Evolutionary conservation across 1,139 yeast species (phyloP), one percentile per base, ranked within the genome.

Genomic region (Geotrichum aggregatum): DNA sequence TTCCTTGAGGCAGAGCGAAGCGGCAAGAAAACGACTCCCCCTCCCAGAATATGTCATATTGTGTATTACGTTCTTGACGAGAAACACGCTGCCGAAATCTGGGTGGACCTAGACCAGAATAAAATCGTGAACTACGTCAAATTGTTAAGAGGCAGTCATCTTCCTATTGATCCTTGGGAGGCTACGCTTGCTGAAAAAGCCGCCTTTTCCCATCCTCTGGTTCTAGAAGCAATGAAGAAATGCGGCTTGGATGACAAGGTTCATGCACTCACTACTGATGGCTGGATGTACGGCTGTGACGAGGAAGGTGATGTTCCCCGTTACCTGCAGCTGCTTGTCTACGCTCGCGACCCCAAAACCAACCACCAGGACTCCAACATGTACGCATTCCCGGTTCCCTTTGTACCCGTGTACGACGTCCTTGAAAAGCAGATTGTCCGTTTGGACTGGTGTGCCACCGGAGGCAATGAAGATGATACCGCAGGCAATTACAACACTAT

Each of bases 271-370:
- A 79, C 91, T 84, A 61, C 85, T 84, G 96, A 87, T 66, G 91
- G 94, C 50, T 87, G 96, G 95, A 87, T 87, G 76, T 87, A 87
- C 67, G 96, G 95, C 61, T 83, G 88, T 41, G 91, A 84, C 66
- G 75, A 84, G 69, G 84, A 89, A 82, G 94, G 89, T 45, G 79
- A 84, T 48, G 75, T 82, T 48, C 82, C 82, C 65, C 76, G 87
- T 67, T 74, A 83, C 71, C 72, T 83, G 61, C 92, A 85, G 72
- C 80, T 83, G 68, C 84, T 83, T 73, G 83, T 85, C 83, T 87
- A 87, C 70, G 59, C 65, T 59, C 63, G 70, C 44, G 63, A 66
- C 52, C 78, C 88, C 58, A 80, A 80, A 64, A 81, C 82, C 56
- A 74, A 82, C 64, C 92, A 87, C 67, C 71, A 79, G 34, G 95